phyloP scores from a whole-genome alignment of 768 basidiomycete genomes.

The Leccinum rimulosum region DNA sequence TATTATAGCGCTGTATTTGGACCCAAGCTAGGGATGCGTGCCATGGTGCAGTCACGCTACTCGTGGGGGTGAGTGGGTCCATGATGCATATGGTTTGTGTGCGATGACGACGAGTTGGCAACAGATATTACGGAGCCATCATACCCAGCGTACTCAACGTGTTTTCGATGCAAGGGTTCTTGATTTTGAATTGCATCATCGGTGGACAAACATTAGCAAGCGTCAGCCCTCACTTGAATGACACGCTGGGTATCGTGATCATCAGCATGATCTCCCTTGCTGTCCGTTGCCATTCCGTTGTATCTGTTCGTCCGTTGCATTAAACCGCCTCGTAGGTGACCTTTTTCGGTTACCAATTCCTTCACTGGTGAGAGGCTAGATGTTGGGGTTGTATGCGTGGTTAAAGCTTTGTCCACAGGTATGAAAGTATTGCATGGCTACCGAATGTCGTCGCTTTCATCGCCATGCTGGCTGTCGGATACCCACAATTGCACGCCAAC shows the following conservation, averaged over 20 bases:
- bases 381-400: neutral
- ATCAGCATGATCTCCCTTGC: slow-evolving; percentile 31
- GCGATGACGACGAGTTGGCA: slow-evolving; percentile 2
- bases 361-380: slow-evolving; percentile 48
- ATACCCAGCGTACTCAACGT: slow-evolving; percentile 47
- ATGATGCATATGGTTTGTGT: slow-evolving; percentile 5
- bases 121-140: slow-evolving; percentile 39
- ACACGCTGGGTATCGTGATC: slow-evolving; percentile 34
- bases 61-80: slow-evolving; percentile 44
- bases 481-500: slow-evolving; percentile 54
- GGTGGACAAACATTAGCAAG: slow-evolving; percentile 61
- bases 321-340: slow-evolving; percentile 40
- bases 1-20: slow-evolving; percentile 46
- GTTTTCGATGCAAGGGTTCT: slow-evolving; percentile 52
- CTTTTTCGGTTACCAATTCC: slow-evolving; percentile 62
- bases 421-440: slow-evolving; percentile 75
- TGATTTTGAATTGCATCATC: slow-evolving; percentile 57
- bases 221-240: slow-evolving; percentile 34
- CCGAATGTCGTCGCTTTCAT: slow-evolving; percentile 70
- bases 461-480: slow-evolving; percentile 64
- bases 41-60: slow-evolving; percentile 56
- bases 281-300: slow-evolving; percentile 16
- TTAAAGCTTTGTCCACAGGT: slow-evolving; percentile 42
- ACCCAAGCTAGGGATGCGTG: slow-evolving; percentile 53
- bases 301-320: neutral